Evolutionary conservation across 176 grass and related monocot genomes (phyloP), one percentile per base, ranked within the genome.

Genomic region (Aegilops longissima): DNA sequence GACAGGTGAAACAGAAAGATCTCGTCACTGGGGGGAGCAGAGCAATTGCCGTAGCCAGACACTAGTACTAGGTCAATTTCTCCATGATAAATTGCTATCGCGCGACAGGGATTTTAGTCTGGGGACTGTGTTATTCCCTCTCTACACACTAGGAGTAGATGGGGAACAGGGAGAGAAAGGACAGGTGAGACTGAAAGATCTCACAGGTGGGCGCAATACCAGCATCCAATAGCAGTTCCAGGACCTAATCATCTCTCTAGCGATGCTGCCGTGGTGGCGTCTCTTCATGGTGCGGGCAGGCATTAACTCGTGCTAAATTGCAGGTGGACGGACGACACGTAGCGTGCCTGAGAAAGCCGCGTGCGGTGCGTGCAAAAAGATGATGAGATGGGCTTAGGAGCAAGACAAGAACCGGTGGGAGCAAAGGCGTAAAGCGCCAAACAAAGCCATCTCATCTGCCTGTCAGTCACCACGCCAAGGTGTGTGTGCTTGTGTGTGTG

Each of bases 291-390:
- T 34, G 45, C 56, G 56, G 33, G 49, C 77, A 63, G 38, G 8
- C 78, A 88, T 91, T 88, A 84, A 88, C 51, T 71, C 52, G 51
- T 61, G 31, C 59, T 58, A 49, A 88, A 88, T 80, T 91, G 51
- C 40, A n/a, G 86, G 86, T 91, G 85, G 77, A 25, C 40, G 5
- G 56, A 59, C 18, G 72, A 44, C 42, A 1, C 10, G 12, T 61
- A 64, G 85, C 14, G 85, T 20, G 49, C 51, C 62, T 40, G 45
- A 87, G 44, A 12, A 25, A 12, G 36, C 4, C 0, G 36, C 31
- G 30, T 66, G 71, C 17, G 64, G 77, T 14, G 20, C 51, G 70
- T 42, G 49, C n/a, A 23, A 47, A 73, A 44, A 42, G 40, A 52
- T 54, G 70, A 67, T 56, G 71, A 67, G 27, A 84, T 58, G 64